A percentile compares a stretch with the other conserved stretches of the same genome.
Evolutionary conservation across 2,329 filamentous ascomycete species (phyloP).

Genomic region (Lachnellula willkommii): DNA sequence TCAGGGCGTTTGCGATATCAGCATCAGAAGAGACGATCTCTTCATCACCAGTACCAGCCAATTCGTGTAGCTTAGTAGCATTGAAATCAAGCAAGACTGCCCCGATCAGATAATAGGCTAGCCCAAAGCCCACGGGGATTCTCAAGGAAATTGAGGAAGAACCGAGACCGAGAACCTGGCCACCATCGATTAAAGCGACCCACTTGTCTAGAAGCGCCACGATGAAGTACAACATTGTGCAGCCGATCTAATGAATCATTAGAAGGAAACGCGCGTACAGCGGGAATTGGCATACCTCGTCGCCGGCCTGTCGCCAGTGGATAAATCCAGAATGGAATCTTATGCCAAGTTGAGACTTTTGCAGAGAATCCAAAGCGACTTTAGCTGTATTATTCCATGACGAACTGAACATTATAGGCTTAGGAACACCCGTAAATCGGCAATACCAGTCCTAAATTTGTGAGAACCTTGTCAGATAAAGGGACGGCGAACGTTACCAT

Average conservation of each 20-base stretch:
- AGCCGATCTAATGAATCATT: slow-evolving; percentile 31
- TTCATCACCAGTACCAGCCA: slow-evolving; percentile 38
- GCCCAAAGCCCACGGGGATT: slow-evolving; percentile 45
- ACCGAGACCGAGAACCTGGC: slow-evolving; percentile 36
- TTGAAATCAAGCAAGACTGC: slow-evolving; percentile 52
- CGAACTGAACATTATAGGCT: slow-evolving; percentile 49
- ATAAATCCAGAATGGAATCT: slow-evolving; percentile 52
- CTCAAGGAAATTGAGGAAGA: slow-evolving; percentile 32
- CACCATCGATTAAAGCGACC: slow-evolving; percentile 44
- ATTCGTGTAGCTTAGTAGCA: slow-evolving; percentile 44
- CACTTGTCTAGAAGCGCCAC: slow-evolving; percentile 52
- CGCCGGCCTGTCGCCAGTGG: slow-evolving; percentile 51
- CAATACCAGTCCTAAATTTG: slow-evolving; percentile 46
- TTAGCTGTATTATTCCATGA: slow-evolving; percentile 54
- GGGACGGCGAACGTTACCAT: slow-evolving; percentile 5
- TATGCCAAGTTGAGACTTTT: slow-evolving; percentile 49
- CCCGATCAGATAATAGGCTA: slow-evolving; percentile 52
- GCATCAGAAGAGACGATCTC: slow-evolving; percentile 40
- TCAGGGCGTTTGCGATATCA: slow-evolving; percentile 34
- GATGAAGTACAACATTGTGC: slow-evolving; percentile 49
- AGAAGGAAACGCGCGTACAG: neutral
- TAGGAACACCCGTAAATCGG: slow-evolving; percentile 42
- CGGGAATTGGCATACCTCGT: slow-evolving; percentile 36
- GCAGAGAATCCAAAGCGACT: slow-evolving; percentile 47
- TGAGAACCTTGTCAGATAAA: slow-evolving; percentile 2